These are phyloP conservation scores for Macaranga tanarius DNA, from an alignment of 441 rosid species.

Conservation along the genomic window DNA sequence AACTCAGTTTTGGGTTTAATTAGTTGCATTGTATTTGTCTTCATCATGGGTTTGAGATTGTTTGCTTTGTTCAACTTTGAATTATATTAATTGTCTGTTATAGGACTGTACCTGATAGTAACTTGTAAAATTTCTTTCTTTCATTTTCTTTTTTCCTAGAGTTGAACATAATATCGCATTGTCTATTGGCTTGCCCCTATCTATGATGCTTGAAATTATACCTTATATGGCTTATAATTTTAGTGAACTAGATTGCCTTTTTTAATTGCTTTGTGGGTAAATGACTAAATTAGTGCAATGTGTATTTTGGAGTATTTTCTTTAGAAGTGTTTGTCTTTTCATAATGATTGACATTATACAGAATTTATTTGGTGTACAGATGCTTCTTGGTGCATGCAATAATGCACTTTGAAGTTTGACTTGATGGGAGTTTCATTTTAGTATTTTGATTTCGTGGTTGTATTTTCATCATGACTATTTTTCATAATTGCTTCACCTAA, in stretches of 20 bases:
- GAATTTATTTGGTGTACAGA: not conserved
- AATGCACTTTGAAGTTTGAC: not conserved
- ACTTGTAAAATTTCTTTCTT: not conserved
- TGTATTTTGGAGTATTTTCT: not conserved
- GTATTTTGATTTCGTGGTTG: not conserved
- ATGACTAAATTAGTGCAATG: not conserved
- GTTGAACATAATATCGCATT: not conserved
- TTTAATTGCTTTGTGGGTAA: not conserved
- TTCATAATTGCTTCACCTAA: not conserved
- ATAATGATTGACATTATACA: not conserved
- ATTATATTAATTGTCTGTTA: no score
- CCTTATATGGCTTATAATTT: not conserved
- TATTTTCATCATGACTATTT: not conserved
- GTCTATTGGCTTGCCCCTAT: no score
- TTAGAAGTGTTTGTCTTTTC: not conserved
- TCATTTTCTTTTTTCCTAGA: not conserved
- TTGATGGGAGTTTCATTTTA: not conserved
- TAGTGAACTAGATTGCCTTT: not conserved
- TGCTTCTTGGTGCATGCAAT: not conserved
- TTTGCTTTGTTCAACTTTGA: no score
- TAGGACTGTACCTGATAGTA: no score
- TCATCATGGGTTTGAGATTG: not conserved
- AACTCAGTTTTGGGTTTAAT: constrained; percentile 1
- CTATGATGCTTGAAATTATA: not conserved
- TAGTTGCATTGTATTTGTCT: not conserved